Conservation (phyloP, 805 yeast species). For the Ascoidea rubescens region DNA sequence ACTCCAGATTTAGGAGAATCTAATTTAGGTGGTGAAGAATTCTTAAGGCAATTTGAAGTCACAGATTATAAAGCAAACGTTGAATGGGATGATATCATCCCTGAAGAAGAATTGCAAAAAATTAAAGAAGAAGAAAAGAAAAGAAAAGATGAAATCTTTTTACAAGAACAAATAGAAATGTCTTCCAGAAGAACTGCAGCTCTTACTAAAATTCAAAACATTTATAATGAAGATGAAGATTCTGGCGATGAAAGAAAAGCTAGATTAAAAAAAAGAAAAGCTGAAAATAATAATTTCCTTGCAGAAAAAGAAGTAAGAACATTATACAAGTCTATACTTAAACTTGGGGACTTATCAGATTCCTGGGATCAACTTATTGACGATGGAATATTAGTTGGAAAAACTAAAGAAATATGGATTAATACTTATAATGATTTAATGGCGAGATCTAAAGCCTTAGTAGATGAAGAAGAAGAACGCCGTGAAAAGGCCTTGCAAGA, state of each 20-base stretch:
- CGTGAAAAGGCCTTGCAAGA: conserved; percentile 40
- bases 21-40: conserved; percentile 97
- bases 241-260: conserved; percentile 24
- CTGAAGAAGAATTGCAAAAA: conserved; percentile 80
- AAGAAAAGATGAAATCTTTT: conserved; percentile 70
- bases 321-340: conserved; percentile 68
- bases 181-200: conserved; percentile 72
- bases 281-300: conserved; percentile 38
- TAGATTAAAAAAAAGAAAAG: conserved; percentile 22
- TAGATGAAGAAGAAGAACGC: conserved; percentile 51
- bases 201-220: conserved; percentile 37
- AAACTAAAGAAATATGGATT: conserved; percentile 66
- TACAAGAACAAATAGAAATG: conserved; percentile 84
- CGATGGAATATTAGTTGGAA: conserved; percentile 79
- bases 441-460: conserved; percentile 42
- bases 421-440: conserved; percentile 65
- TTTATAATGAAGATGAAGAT: conserved; percentile 28
- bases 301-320: conserved; percentile 82
- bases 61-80: conserved; percentile 97
- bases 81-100: conserved; percentile 98
- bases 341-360: conserved; percentile 64
- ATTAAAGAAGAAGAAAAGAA: conserved; percentile 86
- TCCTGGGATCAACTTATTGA: conserved; percentile 78
- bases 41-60: conserved; percentile 91
- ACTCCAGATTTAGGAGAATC: conserved; percentile 95